Evolutionary conservation across 805 yeast genomes (phyloP), one percentile per base, ranked within the genome.

Genomic region (Lipomyces chichibuensis): DNA sequence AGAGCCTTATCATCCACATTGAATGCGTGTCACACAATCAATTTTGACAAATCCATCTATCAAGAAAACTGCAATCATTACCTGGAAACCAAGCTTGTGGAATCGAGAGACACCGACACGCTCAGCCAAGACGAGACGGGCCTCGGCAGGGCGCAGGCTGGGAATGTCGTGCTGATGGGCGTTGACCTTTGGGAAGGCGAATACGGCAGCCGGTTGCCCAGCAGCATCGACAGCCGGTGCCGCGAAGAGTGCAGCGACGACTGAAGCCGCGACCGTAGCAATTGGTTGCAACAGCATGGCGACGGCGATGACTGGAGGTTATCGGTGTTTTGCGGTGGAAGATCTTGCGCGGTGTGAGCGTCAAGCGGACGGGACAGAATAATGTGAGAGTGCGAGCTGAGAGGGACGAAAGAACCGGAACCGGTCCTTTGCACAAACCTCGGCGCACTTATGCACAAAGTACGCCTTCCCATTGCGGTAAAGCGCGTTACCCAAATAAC

Each of bases 41-140:
- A 56, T 33, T 37, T 7, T 9, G 33, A 56, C 46, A 5, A 49
- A 17, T 7, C 32, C 55, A 52, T 52, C 32, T 23, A 52, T 52
- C 33, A 52, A 52, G 7, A 52, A 8, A 29, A 25, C 7, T 25
- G 29, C 33, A 29, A 29, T 60, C 62, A 20, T 37, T 23, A 66
- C 69, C 69, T 68, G 67, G 62, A 52, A 69, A 29, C 71, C 71
- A 32, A 70, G 70, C 63, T 70, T 69, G 64, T 70, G 73, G 66
- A 69, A 70, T 27, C 70, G 67, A 32, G 73, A 69, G 46, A 70
- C 72, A 25, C 70, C 72, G 54, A 70, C 70, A 53, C 66, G 67
- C 66, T 70, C 72, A 75, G 87, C 87, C 80, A 87, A 85, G 74
- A 85, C 88, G 75, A 87, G 83, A 79, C 86, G 86, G 72, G 86